Percentiles rank a stretch among this genome's conserved stretches.
These are phyloP conservation scores for Salvia rosmarinus DNA, from an alignment of 257 asterid species.

Conservation along the genomic window DNA sequence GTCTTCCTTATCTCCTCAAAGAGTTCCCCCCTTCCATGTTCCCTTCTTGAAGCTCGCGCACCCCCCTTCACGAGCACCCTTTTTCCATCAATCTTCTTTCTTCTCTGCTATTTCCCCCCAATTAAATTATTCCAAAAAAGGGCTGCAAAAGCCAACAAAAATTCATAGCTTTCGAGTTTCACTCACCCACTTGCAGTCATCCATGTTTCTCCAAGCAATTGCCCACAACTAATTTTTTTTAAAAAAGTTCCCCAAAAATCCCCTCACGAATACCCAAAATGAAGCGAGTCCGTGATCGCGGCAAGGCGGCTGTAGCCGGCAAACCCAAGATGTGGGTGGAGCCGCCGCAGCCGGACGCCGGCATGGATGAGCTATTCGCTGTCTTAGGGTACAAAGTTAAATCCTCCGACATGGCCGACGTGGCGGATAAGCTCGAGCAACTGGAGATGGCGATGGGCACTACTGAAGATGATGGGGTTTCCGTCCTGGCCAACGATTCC, in stretches of 20 bases:
- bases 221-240: constrained; percentile 23
- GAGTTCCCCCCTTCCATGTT: constrained; percentile 35
- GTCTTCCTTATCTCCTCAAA: constrained; percentile 60
- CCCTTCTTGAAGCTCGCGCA: constrained; percentile 85
- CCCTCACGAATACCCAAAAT: constrained; percentile 35
- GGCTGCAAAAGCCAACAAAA: constrained; percentile 59
- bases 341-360: constrained; percentile 54
- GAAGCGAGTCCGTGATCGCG: constrained; percentile 79
- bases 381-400: constrained; percentile 78
- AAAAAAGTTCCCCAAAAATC: background rate
- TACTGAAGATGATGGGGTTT: constrained; percentile 55
- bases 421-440: constrained; percentile 74
- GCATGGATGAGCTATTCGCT: constrained; percentile 83
- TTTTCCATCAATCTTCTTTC: constrained; percentile 32
- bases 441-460: constrained; percentile 80
- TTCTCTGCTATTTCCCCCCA: constrained; percentile 17
- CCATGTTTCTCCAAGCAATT: constrained; percentile 62
- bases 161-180: constrained; percentile 35
- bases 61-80: constrained; percentile 54
- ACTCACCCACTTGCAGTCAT: constrained; percentile 54
- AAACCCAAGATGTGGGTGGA: constrained; percentile 62
- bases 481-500: constrained; percentile 42
- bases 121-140: constrained; percentile 23
- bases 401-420: constrained; percentile 82
- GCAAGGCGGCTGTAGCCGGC: constrained; percentile 36